Evolutionary conservation across 1,284 basidiomycete species (phyloP).

Genomic region (Albatrellus sp.): DNA sequence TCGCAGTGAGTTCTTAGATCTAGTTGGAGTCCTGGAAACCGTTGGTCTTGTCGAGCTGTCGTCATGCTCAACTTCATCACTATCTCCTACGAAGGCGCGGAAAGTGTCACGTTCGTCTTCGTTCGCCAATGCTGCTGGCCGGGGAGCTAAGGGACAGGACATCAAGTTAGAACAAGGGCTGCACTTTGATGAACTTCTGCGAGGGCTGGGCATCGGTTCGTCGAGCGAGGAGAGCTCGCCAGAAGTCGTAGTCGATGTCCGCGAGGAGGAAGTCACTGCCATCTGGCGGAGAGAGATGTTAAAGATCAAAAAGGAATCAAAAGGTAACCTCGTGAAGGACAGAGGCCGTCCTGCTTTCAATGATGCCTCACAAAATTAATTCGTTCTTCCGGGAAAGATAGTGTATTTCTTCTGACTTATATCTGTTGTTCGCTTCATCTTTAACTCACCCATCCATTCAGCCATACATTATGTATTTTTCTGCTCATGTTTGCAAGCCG

Average conservation of each 20-base stretch:
- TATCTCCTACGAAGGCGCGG: slow-evolving; percentile 27
- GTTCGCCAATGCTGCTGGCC: slow-evolving; percentile 29
- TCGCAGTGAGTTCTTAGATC: slow-evolving; percentile 62
- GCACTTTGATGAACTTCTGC: slow-evolving; percentile 49
- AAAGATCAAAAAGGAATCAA: slow-evolving; percentile 42
- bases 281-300: slow-evolving; percentile 58
- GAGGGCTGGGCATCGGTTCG: slow-evolving; percentile 43
- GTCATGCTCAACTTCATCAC: slow-evolving; percentile 19
- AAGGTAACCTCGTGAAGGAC: slow-evolving; percentile 16
- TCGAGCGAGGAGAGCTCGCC: slow-evolving; percentile 14
- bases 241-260: slow-evolving; percentile 28
- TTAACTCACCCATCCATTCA: not conserved
- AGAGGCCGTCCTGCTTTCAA: slow-evolving; percentile 26
- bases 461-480: not conserved
- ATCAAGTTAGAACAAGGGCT: slow-evolving; percentile 44
- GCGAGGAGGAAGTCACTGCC: slow-evolving; percentile 52
- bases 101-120: slow-evolving; percentile 44
- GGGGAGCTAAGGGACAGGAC: slow-evolving; percentile 31
- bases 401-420: not conserved
- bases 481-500: not conserved
- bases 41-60: slow-evolving; percentile 46
- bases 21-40: slow-evolving; percentile 60
- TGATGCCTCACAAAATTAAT: slow-evolving; percentile 34
- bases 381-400: not conserved
- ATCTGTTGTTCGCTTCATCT: not conserved